A percentile compares a stretch with the other conserved stretches of the same genome.
Conservation (phyloP, 2,329 filamentous ascomycete species). For the Coleophoma cylindrospora region DNA sequence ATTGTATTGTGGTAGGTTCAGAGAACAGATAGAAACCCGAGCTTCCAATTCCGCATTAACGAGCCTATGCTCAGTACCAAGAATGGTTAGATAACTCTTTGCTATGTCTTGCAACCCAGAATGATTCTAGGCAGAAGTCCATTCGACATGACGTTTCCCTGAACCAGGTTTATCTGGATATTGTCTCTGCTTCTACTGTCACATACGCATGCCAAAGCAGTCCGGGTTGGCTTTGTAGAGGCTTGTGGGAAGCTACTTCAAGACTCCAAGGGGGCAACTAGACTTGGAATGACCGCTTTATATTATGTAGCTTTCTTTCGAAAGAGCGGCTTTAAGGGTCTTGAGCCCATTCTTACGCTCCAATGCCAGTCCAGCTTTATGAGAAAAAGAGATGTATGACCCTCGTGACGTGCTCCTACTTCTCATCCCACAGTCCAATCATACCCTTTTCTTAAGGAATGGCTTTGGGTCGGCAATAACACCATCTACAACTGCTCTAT, state of each 20-base stretch:
- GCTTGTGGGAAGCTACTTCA: constrained; percentile 45
- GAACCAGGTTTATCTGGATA: too few species aligned
- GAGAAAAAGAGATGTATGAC: too few species aligned
- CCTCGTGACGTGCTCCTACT: constrained; percentile 35
- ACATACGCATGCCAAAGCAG: too few species aligned
- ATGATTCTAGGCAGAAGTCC: constrained; percentile 42
- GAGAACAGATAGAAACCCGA: too few species aligned
- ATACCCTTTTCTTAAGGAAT: constrained; percentile 56
- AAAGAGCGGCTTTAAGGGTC: constrained; percentile 49
- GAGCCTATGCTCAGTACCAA: too few species aligned
- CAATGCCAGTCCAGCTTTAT: constrained; percentile 38
- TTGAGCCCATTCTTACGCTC: constrained; percentile 48
- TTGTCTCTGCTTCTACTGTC: too few species aligned
- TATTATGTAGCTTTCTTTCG: constrained; percentile 42
- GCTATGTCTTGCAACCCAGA: constrained; percentile 53
- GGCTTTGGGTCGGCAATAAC: constrained; percentile 29
- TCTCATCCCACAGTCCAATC: constrained; percentile 65
- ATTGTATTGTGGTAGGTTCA: too few species aligned
- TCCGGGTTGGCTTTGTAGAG: too few species aligned
- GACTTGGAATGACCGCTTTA: constrained; percentile 55
- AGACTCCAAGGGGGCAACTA: constrained; percentile 59
- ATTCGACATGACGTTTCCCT: too few species aligned
- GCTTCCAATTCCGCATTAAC: too few species aligned
- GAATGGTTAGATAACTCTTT: too few species aligned
- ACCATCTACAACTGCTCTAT: constrained; percentile 33